Conservation (phyloP, 768 basidiomycete genomes). For the Butyriboletus loyo region DNA sequence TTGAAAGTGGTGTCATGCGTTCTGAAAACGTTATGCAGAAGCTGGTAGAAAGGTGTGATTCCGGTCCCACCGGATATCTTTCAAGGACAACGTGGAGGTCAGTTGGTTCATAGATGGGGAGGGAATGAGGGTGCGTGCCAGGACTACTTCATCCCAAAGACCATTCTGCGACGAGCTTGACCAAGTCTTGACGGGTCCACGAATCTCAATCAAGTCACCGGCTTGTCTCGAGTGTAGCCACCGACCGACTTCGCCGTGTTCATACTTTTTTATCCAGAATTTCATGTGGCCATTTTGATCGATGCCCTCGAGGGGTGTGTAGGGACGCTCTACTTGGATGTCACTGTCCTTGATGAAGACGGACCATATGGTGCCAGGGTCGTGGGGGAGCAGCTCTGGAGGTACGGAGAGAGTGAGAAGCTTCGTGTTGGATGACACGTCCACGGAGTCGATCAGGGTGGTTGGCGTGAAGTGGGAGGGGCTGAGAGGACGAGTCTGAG, state of each 20-base stretch:
- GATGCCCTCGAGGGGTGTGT: conserved; percentile 76
- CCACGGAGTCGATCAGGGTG: conserved; percentile 51
- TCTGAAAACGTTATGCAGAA: conserved; percentile 56
- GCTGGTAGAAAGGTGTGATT: conserved; percentile 81
- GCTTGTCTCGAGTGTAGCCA: conserved; percentile 73
- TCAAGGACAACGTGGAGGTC: neutral
- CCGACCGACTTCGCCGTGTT: conserved; percentile 73
- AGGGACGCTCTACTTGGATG: conserved; percentile 84
- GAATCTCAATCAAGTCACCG: conserved; percentile 70
- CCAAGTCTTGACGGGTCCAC: conserved; percentile 76
- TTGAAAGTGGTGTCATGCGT: conserved; percentile 21
- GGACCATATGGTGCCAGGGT: conserved; percentile 54
- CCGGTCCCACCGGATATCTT: conserved; percentile 89
- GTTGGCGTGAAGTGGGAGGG: conserved; percentile 55
- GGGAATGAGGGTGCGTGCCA: conserved; percentile 43
- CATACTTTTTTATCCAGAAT: conserved; percentile 82
- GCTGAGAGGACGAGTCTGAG: conserved; percentile 45
- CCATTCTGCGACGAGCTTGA: conserved; percentile 40
- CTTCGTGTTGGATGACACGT: conserved; percentile 56
- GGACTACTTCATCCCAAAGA: conserved; percentile 75
- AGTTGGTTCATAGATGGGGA: neutral
- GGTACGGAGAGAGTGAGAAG: conserved; percentile 62
- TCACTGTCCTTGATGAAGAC: conserved; percentile 84
- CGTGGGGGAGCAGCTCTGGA: conserved; percentile 34
- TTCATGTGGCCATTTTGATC: conserved; percentile 62